Evolutionary conservation across 805 yeast species (phyloP).

Genomic region (Starmerella asiatica): DNA sequence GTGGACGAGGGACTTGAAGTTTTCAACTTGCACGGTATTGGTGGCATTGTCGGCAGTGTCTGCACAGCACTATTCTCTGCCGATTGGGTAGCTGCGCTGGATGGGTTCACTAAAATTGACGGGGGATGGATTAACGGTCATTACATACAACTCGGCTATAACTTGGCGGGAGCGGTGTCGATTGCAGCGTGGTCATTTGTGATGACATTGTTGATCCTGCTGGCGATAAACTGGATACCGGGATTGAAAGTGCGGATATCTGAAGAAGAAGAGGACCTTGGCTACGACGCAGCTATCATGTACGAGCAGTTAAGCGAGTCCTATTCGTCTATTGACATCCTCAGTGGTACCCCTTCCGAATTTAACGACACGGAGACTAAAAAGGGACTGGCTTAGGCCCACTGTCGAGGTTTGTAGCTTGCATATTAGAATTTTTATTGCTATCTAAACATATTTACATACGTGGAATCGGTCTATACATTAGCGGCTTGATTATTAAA

Average conservation of each 20-base stretch:
- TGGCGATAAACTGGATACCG: constrained; percentile 7
- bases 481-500: no score
- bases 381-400: neutral
- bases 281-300: constrained; percentile 9
- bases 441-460: no score
- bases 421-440: no score
- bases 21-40: constrained; percentile 48
- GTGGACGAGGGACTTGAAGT: constrained; percentile 94
- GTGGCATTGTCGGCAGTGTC: constrained; percentile 35
- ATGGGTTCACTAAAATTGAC: constrained; percentile 6
- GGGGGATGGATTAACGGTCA: constrained; percentile 16
- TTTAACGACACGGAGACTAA: neutral
- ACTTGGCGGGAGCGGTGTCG: constrained; percentile 9
- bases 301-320: constrained; percentile 5
- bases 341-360: neutral
- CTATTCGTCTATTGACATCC: neutral
- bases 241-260: constrained; percentile 7
- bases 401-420: no score
- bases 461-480: no score
- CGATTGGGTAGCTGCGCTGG: constrained; percentile 13
- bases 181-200: constrained; percentile 13
- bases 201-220: constrained; percentile 3
- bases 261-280: constrained; percentile 7
- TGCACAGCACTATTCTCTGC: constrained; percentile 78
- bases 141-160: constrained; percentile 11